A percentile compares a stretch with the other conserved stretches of the same genome.
phyloP scores from a whole-genome alignment of 1,284 basidiomycete species.

The Wolfiporia cocos region DNA sequence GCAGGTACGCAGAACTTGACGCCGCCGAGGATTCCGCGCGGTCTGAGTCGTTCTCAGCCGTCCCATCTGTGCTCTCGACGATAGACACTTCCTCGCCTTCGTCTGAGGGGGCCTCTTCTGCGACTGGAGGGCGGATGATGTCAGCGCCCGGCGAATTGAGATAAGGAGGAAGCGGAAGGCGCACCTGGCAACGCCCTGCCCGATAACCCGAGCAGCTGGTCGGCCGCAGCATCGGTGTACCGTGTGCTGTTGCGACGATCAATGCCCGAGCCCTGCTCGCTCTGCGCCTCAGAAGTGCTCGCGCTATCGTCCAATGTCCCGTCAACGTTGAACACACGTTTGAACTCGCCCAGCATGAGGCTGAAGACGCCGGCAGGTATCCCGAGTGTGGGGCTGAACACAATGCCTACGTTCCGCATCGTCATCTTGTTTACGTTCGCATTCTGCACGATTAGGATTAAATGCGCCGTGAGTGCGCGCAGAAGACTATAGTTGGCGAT shows the following conservation, averaged over 20 bases:
- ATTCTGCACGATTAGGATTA: conserved; percentile 94
- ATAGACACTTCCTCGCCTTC: conserved; percentile 60
- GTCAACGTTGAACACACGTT: conserved; percentile 78
- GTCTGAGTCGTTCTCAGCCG: conserved; percentile 53
- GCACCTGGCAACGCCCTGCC: conserved; percentile 60
- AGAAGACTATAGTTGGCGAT: conserved; percentile 92
- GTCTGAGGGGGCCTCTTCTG: conserved; percentile 59
- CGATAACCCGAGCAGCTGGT: conserved; percentile 66
- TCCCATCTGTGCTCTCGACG: conserved; percentile 63
- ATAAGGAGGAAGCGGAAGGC: conserved; percentile 20
- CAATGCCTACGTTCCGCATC: conserved; percentile 97
- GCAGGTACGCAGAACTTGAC: conserved; percentile 32
- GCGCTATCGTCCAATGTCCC: conserved; percentile 31
- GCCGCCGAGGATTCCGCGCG: conserved; percentile 42
- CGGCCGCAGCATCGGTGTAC: conserved; percentile 74
- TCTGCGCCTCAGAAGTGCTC: conserved; percentile 21
- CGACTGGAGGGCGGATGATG: conserved; percentile 30
- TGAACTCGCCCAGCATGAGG: conserved; percentile 88
- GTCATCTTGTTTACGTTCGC: conserved; percentile 96
- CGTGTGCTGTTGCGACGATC: conserved; percentile 69
- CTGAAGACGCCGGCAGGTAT: conserved; percentile 95
- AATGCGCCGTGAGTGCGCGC: conserved; percentile 89
- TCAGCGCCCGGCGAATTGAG: conserved; percentile 10
- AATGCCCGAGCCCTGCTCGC: conserved; percentile 32
- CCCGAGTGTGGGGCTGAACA: conserved; percentile 92